phyloP scores from a whole-genome alignment of 208 protist species.

The Willaertia magna region DNA sequence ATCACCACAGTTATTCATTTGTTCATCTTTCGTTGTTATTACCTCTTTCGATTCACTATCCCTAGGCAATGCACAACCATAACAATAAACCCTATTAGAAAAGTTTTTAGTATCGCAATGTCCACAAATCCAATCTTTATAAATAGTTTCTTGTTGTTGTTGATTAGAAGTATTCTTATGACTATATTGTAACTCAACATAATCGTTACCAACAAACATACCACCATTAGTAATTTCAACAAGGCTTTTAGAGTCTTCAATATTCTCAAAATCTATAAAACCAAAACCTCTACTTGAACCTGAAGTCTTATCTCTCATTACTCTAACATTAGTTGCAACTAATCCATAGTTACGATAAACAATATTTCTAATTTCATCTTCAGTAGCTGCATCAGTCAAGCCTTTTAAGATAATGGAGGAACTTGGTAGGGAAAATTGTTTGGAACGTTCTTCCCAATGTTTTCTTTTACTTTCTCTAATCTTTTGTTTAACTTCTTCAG shows the following conservation, averaged over 20 bases:
- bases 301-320: background rate
- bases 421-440: background rate
- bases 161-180: background rate
- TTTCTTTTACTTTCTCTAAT: background rate
- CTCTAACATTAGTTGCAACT: background rate
- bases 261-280: background rate
- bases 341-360: background rate
- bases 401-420: background rate
- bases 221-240: background rate
- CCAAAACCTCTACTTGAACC: background rate
- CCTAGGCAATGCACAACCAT: background rate
- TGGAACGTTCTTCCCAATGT: background rate
- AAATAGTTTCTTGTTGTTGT: background rate
- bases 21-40: background rate
- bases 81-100: background rate
- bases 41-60: background rate
- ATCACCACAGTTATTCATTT: background rate
- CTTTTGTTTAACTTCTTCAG: background rate
- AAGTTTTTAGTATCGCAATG: background rate
- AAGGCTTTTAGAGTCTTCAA: background rate
- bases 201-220: constrained; percentile 1
- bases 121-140: background rate
- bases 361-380: background rate
- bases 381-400: background rate
- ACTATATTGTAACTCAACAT: background rate